These are phyloP conservation scores for Bothriochloa decipiens DNA, from an alignment of 176 grass and related monocot genomes.

Conservation along the genomic window DNA sequence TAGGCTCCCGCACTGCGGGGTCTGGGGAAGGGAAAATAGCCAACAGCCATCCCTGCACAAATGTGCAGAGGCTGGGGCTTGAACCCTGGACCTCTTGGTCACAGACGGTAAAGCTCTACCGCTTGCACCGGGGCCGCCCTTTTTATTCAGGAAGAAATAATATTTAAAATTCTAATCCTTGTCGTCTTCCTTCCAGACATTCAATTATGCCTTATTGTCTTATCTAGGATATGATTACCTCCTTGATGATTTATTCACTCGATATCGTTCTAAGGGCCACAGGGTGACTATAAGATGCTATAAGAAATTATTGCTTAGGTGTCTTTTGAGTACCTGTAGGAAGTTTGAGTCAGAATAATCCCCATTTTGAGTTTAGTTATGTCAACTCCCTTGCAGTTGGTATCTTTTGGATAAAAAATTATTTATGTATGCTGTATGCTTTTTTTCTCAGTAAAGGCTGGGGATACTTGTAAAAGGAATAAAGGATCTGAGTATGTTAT, in stretches of 20 bases:
- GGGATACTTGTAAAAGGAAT: conserved; percentile 18
- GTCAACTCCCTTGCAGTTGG: neutral
- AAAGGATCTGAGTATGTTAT: conserved; percentile 29
- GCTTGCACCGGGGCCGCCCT: too few relatives aligned
- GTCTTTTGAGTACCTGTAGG: conserved; percentile 18
- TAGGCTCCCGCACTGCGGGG: too few relatives aligned
- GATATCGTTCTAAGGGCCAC: conserved; percentile 3
- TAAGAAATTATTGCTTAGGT: neutral
- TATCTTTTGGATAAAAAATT: conserved; percentile 23
- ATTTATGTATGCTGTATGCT: conserved; percentile 1
- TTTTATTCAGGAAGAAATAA: too few relatives aligned
- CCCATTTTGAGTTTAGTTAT: conserved; percentile 1
- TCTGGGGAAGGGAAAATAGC: too few relatives aligned
- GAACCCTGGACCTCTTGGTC: too few relatives aligned
- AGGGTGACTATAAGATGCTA: neutral
- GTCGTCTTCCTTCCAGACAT: conserved; percentile 14
- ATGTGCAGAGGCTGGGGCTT: too few relatives aligned
- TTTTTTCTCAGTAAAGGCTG: conserved; percentile 5
- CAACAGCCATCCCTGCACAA: too few relatives aligned
- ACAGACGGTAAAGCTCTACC: too few relatives aligned
- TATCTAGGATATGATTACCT: conserved; percentile 8
- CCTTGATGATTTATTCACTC: conserved; percentile 12
- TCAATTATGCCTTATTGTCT: conserved; percentile 2
- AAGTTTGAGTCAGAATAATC: conserved; percentile 18
- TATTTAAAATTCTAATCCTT: neutral